Conservation (phyloP, 768 basidiomycete genomes). For the Kwoniella mangroviensis region DNA sequence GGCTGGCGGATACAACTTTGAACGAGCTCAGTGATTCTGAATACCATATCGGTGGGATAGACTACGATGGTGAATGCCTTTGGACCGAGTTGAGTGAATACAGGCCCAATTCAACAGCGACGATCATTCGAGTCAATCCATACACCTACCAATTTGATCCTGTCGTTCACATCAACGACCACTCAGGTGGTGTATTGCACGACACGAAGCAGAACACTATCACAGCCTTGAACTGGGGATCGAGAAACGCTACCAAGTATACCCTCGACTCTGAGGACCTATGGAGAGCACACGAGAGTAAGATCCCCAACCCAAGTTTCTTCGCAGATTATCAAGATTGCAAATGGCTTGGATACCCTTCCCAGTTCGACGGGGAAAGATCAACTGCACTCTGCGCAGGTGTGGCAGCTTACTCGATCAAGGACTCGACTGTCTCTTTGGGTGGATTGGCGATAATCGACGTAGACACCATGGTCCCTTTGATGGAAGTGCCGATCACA, state of each 20-base stretch:
- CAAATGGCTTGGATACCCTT: slow-evolving; percentile 30
- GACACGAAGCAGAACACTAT: slow-evolving; percentile 3
- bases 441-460: slow-evolving; percentile 31
- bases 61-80: slow-evolving; percentile 27
- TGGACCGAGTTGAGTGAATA: slow-evolving; percentile 15
- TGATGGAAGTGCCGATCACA: slow-evolving; percentile 15
- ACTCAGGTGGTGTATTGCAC: slow-evolving; percentile 7
- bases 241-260: slow-evolving; percentile 2
- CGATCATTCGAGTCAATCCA: slow-evolving; percentile 7
- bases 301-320: not conserved
- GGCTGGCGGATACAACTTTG: slow-evolving; percentile 25
- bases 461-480: slow-evolving; percentile 25
- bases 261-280: not conserved
- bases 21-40: slow-evolving; percentile 14
- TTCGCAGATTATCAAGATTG: slow-evolving; percentile 30
- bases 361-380: slow-evolving; percentile 3
- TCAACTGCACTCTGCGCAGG: slow-evolving; percentile 24
- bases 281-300: not conserved
- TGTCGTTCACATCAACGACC: not conserved
- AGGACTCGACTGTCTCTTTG: slow-evolving; percentile 12
- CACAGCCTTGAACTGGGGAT: slow-evolving; percentile 4
- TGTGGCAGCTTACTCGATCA: slow-evolving; percentile 17
- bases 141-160: not conserved
- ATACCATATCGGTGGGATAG: slow-evolving; percentile 21
- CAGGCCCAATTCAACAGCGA: not conserved